phyloP scores from a whole-genome alignment of 495 filamentous ascomycete species.

The Choiromyces venosus region DNA sequence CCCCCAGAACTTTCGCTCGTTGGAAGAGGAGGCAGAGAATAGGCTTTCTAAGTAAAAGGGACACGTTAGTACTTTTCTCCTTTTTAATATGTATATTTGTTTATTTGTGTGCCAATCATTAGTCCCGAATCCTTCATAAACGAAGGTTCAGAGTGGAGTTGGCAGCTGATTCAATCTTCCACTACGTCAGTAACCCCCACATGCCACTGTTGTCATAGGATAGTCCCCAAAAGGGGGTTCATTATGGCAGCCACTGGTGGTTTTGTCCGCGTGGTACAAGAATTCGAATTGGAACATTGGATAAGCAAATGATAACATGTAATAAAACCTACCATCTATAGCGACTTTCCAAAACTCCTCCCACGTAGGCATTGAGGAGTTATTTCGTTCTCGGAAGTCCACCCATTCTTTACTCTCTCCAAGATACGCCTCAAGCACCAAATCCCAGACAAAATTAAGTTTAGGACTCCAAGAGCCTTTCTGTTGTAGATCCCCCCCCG shows the following conservation, averaged over 20 bases:
- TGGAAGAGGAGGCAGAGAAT: slow-evolving; percentile 71
- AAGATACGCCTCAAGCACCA: slow-evolving; percentile 56
- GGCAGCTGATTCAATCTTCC: slow-evolving; percentile 13
- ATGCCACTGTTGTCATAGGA: slow-evolving; percentile 1
- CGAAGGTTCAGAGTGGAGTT: slow-evolving; percentile 17
- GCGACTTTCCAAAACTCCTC: slow-evolving; percentile 79
- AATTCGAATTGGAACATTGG: not conserved
- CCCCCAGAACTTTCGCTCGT: slow-evolving; percentile 83
- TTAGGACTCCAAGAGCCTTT: slow-evolving; percentile 69
- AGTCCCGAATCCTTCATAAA: slow-evolving; percentile 22
- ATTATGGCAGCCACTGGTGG: slow-evolving; percentile 8
- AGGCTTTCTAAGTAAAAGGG: slow-evolving; percentile 58
- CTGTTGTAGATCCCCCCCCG: slow-evolving; percentile 50
- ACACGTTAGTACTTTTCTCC: slow-evolving; percentile 10
- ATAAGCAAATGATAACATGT: not conserved
- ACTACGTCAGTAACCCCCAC: slow-evolving; percentile 8
- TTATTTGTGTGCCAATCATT: slow-evolving; percentile 22
- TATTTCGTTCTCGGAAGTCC: slow-evolving; percentile 42
- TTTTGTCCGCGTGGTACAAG: slow-evolving; percentile 8
- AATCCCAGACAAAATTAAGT: slow-evolving; percentile 81
- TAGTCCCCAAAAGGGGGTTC: slow-evolving; percentile 18
- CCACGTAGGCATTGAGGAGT: slow-evolving; percentile 51
- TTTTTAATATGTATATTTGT: not conserved
- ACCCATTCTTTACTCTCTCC: slow-evolving; percentile 43
- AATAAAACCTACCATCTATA: slow-evolving; percentile 65